Evolutionary conservation across 805 yeast species (phyloP).

Genomic region (Cyberlindnera americana): DNA sequence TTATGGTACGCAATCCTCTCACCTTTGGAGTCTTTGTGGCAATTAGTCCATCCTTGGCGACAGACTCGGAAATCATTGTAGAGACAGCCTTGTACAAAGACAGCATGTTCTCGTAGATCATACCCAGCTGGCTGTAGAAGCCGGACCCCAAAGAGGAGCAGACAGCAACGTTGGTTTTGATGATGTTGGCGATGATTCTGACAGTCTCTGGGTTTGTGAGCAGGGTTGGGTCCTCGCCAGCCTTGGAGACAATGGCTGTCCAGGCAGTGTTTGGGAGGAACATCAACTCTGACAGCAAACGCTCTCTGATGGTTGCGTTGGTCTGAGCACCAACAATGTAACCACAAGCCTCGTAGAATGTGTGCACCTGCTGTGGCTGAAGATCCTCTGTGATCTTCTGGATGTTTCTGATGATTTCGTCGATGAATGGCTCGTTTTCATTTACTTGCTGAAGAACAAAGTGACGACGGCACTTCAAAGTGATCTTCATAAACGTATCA

Average conservation of each 20-base stretch:
- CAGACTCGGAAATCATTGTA: slow-evolving; percentile 75
- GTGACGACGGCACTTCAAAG: slow-evolving; percentile 91
- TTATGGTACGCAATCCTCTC: slow-evolving; percentile 92
- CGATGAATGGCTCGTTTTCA: slow-evolving; percentile 87
- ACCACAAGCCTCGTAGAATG: slow-evolving; percentile 97
- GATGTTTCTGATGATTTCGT: slow-evolving; percentile 80
- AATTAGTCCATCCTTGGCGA: slow-evolving; percentile 74
- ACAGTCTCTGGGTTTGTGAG: slow-evolving; percentile 79
- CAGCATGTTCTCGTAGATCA: slow-evolving; percentile 85
- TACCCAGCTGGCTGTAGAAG: slow-evolving; percentile 82
- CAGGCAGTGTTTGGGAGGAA: slow-evolving; percentile 91
- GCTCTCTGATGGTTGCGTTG: slow-evolving; percentile 62
- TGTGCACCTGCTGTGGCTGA: slow-evolving; percentile 96
- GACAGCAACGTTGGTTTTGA: slow-evolving; percentile 93
- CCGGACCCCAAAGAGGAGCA: slow-evolving; percentile 94
- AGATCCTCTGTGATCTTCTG: slow-evolving; percentile 86
- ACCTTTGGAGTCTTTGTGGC: slow-evolving; percentile 95
- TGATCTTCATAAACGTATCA: slow-evolving; percentile 95
- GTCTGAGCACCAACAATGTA: slow-evolving; percentile 86
- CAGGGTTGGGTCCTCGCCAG: slow-evolving; percentile 77
- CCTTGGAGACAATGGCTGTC: slow-evolving; percentile 82
- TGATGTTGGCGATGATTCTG: slow-evolving; percentile 86
- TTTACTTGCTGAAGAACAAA: slow-evolving; percentile 84
- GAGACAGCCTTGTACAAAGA: slow-evolving; percentile 87
- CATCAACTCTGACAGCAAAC: slow-evolving; percentile 77